Evolutionary conservation across 2,329 filamentous ascomycete species (phyloP), one percentile per base, ranked within the genome.

Genomic region (Anisogramma anomala): DNA sequence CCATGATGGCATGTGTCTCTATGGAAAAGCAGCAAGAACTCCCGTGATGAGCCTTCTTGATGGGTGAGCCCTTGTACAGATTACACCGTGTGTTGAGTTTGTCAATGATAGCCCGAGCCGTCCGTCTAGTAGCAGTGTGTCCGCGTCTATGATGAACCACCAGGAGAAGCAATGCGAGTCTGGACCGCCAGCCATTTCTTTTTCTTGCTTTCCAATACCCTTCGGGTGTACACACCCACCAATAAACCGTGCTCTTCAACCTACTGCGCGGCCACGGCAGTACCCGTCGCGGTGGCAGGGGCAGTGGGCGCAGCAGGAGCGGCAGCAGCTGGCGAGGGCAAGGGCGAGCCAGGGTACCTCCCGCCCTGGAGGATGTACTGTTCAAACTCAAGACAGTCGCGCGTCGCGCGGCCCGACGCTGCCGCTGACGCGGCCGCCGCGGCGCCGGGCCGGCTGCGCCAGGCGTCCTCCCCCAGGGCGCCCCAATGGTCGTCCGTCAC

Each of bases 401-500:
- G 59, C 14, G 58, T 58, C 22, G 50, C 52, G 27, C 41, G 51
- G 49, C 35, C 53, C 49, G n/a, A n/a, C n/a, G n/a, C n/a, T n/a
- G n/a, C n/a, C n/a, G 35, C 55, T 53, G 55, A 57, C 54, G 39
- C 51, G 22, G 23, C 58, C 54, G 28, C 48, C n/a, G n/a, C n/a
- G n/a, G 45, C 19, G 50, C 46, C 38, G 39, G 34, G 18, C 39
- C 38, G 39, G 34, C 15, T 39, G 32, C 32, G 39, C 39, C 25
- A 38, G 27, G 37, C 42, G 17, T 34, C 38, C 18, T 18, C 30
- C 0, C 39, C 38, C 6, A 60, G 48, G 2, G 53, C 52, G 36
- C 57, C 53, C 64, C 64, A 67, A 13, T 61, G 49, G 41, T 66
- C 64, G 48, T 65, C 58, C 23, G 62, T 62, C 36, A 62, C 53